Evolutionary conservation across 2,329 filamentous ascomycete species (phyloP).

Genomic region (Monilinia fructicola): DNA sequence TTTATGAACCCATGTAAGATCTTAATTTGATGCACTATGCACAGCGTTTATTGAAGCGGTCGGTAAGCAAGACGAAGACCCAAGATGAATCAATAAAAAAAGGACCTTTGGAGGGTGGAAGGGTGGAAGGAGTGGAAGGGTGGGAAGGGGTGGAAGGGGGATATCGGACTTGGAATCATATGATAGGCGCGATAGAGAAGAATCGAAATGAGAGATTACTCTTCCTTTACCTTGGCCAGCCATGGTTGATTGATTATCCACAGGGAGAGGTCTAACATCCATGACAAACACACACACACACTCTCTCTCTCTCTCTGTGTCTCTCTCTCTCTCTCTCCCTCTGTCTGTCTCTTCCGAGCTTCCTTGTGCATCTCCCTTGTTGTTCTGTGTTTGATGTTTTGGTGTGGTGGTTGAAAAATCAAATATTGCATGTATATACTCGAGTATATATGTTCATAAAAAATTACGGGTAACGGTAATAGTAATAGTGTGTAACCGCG

Average conservation of each 20-base stretch:
- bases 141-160: too few species aligned
- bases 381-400: neutral
- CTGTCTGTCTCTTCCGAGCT: neutral
- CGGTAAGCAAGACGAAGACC: conserved; percentile 16
- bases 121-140: too few species aligned
- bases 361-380: neutral
- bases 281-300: too few species aligned
- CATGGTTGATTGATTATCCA: neutral
- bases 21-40: conserved; percentile 25
- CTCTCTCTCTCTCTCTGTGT: too few species aligned
- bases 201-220: conserved; percentile 16
- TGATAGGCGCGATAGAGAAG: conserved; percentile 22
- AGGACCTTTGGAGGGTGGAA: neutral
- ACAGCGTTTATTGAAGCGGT: conserved; percentile 25
- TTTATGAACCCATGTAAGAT: conserved; percentile 14
- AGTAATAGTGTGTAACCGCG: too few species aligned
- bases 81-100: neutral
- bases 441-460: too few species aligned
- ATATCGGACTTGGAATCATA: conserved; percentile 10
- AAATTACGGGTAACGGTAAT: too few species aligned
- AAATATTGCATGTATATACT: neutral
- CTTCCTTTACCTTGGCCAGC: conserved; percentile 6
- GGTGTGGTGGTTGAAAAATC: neutral
- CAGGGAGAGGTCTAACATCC: too few species aligned
- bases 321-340: too few species aligned